These are phyloP conservation scores for Candida sp. DNA, from an alignment of 1,139 yeast genomes.

Conservation along the genomic window DNA sequence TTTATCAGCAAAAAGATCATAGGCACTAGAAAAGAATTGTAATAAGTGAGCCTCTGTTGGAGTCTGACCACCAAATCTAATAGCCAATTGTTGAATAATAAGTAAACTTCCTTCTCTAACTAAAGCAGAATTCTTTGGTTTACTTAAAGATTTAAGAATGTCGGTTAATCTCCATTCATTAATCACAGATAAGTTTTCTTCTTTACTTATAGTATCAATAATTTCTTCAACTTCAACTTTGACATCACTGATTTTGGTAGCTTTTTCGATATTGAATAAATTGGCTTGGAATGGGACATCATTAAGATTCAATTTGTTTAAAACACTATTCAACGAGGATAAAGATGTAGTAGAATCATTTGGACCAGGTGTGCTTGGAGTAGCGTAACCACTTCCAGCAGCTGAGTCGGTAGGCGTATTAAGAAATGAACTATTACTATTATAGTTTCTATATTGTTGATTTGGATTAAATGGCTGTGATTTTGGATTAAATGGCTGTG, in stretches of 20 bases:
- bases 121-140: constrained; percentile 70
- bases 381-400: constrained; percentile 40
- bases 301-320: constrained; percentile 55
- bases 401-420: constrained; percentile 30
- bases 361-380: constrained; percentile 34
- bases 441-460: constrained; percentile 4
- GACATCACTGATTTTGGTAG: constrained; percentile 61
- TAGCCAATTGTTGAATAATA: constrained; percentile 65
- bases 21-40: constrained; percentile 53
- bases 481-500: neutral
- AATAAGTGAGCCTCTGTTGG: constrained; percentile 76
- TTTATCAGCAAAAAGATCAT: constrained; percentile 76
- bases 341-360: constrained; percentile 64
- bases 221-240: constrained; percentile 59
- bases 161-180: constrained; percentile 66
- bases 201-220: constrained; percentile 42
- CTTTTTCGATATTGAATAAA: constrained; percentile 53
- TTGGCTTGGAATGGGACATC: constrained; percentile 67
- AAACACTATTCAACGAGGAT: constrained; percentile 65
- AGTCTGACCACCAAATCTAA: constrained; percentile 60
- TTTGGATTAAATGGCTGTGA: too few relatives aligned
- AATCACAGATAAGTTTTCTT: constrained; percentile 47
- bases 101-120: constrained; percentile 75
- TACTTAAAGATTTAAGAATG: constrained; percentile 59
- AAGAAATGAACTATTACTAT: constrained; percentile 9